phyloP scores from a whole-genome alignment of 2,329 filamentous ascomycete species.

The Diaporthe sp. region DNA sequence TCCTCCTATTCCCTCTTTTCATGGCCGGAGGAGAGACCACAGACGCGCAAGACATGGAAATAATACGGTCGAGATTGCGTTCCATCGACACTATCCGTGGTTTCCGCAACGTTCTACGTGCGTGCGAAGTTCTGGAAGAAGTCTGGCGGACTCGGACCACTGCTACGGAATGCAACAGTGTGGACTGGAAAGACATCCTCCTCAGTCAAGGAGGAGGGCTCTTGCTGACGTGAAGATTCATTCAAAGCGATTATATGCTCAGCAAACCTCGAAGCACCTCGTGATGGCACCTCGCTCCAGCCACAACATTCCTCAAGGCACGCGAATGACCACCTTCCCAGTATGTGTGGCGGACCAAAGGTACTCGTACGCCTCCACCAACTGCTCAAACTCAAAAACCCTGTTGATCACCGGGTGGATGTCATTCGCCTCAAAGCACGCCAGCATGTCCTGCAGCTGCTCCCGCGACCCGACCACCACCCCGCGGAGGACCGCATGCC shows the following conservation, averaged over 20 bases:
- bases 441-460: constrained; percentile 50
- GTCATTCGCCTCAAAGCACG: not conserved
- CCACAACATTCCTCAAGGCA: not conserved
- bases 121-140: not conserved
- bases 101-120: not conserved
- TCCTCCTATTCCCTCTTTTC: not conserved
- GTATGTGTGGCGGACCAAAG: not conserved
- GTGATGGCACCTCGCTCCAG: not conserved
- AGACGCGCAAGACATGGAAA: not conserved
- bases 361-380: constrained; percentile 1
- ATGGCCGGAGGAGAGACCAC: not conserved
- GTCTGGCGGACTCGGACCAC: not conserved
- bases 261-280: not conserved
- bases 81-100: not conserved
- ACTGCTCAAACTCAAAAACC: not conserved
- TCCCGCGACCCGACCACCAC: constrained; percentile 53
- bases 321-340: not conserved
- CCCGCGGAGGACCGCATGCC: constrained; percentile 52
- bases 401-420: not conserved
- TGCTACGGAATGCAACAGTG: not conserved
- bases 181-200: not conserved
- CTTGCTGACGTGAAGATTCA: not conserved
- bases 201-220: not conserved
- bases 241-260: not conserved
- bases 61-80: not conserved